Base-by-base conservation (phyloP, 306 rosid species). In the Cucurbita moschata region DNA sequence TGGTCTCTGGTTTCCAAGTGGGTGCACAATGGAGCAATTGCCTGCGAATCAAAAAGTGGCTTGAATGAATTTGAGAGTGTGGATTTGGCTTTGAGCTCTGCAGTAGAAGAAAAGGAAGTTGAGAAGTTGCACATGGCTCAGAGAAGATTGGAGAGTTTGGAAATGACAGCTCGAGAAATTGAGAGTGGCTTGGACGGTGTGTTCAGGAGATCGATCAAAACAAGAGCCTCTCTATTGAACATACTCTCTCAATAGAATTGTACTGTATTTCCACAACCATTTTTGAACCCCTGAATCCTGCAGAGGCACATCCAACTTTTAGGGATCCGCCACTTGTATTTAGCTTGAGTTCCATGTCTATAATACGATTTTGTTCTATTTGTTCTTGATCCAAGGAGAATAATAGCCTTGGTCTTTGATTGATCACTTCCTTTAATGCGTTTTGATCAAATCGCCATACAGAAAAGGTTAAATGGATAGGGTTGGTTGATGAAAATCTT, bases 191-290 rank as follows among this genome's bases (percentile, higher is more conserved):
- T 88, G 73, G 87, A 84, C 66, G 66, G 16, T 7, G 26, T 88
- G 46, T 88, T 83, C 53, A 83, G 87, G 79, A 18, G 73, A 19
- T 63, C 85, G 77, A 76, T 85, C 5, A 88, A 81, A 68, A 80
- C 86, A 3, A 88, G 92, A 82, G 74, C 83, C 53, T 56, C 72
- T 5, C 80, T 88, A 49, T 71, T 85, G 75, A 88, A 85, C 79
- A 82, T 79, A 72, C 40, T 86, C 49, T 79, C 85, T 53, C 84
- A 70, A 54, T 83, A 83, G 56, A 47, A 30, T 13, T 40, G 68
- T 18, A 19, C 43, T 43, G 7, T 40, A n/a, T 73, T 73, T 23
- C 54, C 43, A 50, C 8, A 71, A 19, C 15, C 47, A 39, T n/a
- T 54, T 73, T 73, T 73, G 66, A 38, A 35, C 3, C 57, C 39